Base-by-base conservation (phyloP, 306 rosid genomes). In the Quercus mongolica region DNA sequence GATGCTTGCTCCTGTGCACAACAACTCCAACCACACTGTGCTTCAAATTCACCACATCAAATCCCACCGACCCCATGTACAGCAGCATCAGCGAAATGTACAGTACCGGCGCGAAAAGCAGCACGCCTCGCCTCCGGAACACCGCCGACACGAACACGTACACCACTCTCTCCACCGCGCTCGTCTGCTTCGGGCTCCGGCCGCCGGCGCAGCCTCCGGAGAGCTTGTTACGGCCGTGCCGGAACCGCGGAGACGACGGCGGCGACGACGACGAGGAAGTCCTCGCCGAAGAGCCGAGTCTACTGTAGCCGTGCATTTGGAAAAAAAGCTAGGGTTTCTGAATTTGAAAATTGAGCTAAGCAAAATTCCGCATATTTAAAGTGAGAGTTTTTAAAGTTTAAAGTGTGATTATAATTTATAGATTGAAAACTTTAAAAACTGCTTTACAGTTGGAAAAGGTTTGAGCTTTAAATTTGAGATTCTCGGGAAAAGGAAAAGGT, bases 1-100 rank as follows among this genome's bases (percentile, higher is more conserved):
- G 14, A 13, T 49, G 17, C 54, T 49, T 49, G 8, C 84, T 95
- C 85, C 86, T 88, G 49, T 81, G 86, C 14, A 91, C 91, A 63
- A 86, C 85, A 80, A 90, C 93, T 13, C 52, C 72, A 23, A 91
- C 72, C n/a, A 91, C 89, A 28, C 87, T 86, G 63, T 88, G 84
- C 57, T 85, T 91, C 51, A 94, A 80, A 65, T 85, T 83, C 20
- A 89, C 89, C 51, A 86, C 86, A 70, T 95, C 97, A 64, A 95
- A 95, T 79, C 83, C 90, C 77, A 95, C 80, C 1, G 98, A 84
- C 28, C 95, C 95, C 99, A 95, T 95, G 67, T 91, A 95, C 89
- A 95, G 56, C 64, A 95, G 62, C 98, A 95, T 95, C 25, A 92
- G 97, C 1, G 96, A 84, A 75, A 95, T 91, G 82, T 95, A 95